These are phyloP conservation scores for Mortierella polycephala DNA, from an alignment of 371 early-diverging fungal genomes.

Conservation along the genomic window DNA sequence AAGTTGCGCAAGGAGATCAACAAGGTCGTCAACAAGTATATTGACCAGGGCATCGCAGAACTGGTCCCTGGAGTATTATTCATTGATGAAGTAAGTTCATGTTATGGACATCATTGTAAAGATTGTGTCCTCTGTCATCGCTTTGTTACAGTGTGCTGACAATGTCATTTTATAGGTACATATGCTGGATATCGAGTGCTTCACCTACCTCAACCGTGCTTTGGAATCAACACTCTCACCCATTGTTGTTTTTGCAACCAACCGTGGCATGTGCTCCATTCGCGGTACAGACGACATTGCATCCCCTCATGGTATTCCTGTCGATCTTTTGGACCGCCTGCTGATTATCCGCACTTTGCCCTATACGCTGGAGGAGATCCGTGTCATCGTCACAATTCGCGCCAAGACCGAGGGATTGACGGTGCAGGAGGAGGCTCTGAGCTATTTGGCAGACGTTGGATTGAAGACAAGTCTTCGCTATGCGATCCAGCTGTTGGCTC, in stretches of 20 bases:
- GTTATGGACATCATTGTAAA: neutral
- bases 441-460: constrained; percentile 84
- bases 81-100: constrained; percentile 86
- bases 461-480: constrained; percentile 90
- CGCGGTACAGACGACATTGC: constrained; percentile 92
- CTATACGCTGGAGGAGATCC: constrained; percentile 92
- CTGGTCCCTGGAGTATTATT: constrained; percentile 98
- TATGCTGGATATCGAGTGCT: constrained; percentile 99
- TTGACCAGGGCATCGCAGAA: constrained; percentile 98
- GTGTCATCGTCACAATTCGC: constrained; percentile 89
- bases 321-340: constrained; percentile 96
- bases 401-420: constrained; percentile 90
- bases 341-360: constrained; percentile 95
- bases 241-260: constrained; percentile 98
- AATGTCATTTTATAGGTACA: constrained; percentile 77
- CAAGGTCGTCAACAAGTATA: constrained; percentile 98
- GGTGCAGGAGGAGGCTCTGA: constrained; percentile 79
- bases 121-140: neutral
- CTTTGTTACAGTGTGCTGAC: constrained; percentile 57
- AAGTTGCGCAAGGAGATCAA: constrained; percentile 98
- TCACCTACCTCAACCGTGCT: constrained; percentile 97
- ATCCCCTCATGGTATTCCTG: constrained; percentile 96
- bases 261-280: constrained; percentile 96
- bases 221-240: constrained; percentile 95
- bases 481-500: constrained; percentile 97